phyloP scores from a whole-genome alignment of 2,329 filamentous ascomycete species.

The Clonostachys solani region DNA sequence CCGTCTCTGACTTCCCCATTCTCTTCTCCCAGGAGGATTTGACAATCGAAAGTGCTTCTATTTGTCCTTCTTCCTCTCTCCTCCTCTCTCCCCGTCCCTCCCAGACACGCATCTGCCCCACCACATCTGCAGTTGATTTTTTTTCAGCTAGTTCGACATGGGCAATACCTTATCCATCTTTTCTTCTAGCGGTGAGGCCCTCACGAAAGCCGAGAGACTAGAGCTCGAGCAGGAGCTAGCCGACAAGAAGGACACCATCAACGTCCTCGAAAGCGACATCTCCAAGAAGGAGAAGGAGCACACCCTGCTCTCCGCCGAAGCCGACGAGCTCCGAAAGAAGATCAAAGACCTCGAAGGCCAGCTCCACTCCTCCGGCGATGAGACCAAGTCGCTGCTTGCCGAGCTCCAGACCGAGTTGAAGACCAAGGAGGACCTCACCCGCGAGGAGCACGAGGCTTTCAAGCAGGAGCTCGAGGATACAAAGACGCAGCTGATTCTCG shows the following conservation, averaged over 20 bases:
- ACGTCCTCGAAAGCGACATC: slow-evolving; percentile 13
- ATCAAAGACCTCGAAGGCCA: slow-evolving; percentile 26
- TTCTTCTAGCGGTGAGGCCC: neutral
- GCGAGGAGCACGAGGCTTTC: slow-evolving; percentile 15
- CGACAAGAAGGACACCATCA: slow-evolving; percentile 1
- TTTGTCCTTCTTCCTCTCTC: too few species aligned
- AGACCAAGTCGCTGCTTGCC: slow-evolving; percentile 22
- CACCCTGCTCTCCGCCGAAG: slow-evolving; percentile 24
- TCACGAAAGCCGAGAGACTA: neutral
- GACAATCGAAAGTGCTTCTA: too few species aligned
- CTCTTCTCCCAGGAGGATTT: too few species aligned
- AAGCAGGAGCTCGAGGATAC: slow-evolving; percentile 21
- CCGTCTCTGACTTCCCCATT: too few species aligned
- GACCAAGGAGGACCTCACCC: slow-evolving; percentile 21
- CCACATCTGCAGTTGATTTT: too few species aligned
- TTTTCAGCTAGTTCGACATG: too few species aligned
- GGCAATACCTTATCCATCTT: too few species aligned
- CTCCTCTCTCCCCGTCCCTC: too few species aligned
- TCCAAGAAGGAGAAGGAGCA: slow-evolving; percentile 31
- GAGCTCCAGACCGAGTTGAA: slow-evolving; percentile 28
- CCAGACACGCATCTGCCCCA: too few species aligned
- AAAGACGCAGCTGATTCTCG: slow-evolving; percentile 26
- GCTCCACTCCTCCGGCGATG: slow-evolving; percentile 18
- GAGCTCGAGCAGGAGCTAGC: neutral
- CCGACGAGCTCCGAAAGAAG: slow-evolving; percentile 30